Evolutionary conservation across 2,329 filamentous ascomycete species (phyloP).

Genomic region (Blumeria hordei): DNA sequence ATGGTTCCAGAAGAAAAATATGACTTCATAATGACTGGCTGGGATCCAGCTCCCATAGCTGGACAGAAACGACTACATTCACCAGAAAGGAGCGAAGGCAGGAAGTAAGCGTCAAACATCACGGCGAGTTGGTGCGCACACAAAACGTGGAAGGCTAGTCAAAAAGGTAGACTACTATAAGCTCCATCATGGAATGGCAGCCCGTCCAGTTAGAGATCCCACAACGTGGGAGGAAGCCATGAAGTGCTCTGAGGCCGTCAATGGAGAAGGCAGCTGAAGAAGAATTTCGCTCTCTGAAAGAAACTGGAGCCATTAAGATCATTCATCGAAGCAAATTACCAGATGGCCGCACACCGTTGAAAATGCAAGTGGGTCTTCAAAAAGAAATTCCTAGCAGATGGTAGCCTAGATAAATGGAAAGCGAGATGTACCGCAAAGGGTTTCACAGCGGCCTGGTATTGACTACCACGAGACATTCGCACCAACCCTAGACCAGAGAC

Average conservation of each 20-base stretch:
- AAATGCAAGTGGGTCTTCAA: constrained; percentile 1
- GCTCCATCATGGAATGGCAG: neutral
- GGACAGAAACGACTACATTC: neutral
- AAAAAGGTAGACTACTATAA: neutral
- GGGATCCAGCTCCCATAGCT: neutral
- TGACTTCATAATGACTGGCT: neutral
- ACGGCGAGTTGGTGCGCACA: no score
- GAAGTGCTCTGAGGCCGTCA: neutral
- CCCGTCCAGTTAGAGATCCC: neutral
- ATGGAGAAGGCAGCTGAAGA: neutral
- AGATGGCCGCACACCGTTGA: neutral
- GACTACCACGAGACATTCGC: no score
- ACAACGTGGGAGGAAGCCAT: neutral
- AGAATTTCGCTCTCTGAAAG: neutral
- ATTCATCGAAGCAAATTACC: neutral
- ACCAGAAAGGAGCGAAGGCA: no score
- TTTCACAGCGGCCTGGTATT: no score
- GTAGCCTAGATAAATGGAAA: neutral
- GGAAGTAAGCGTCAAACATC: no score
- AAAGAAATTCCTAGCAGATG: neutral
- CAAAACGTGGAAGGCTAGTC: neutral
- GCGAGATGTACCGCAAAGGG: no score
- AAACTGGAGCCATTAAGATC: neutral
- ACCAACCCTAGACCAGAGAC: no score
- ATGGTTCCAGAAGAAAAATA: no score